Base-by-base conservation (phyloP, 495 filamentous ascomycete species). In the Sporormia fimetaria region DNA sequence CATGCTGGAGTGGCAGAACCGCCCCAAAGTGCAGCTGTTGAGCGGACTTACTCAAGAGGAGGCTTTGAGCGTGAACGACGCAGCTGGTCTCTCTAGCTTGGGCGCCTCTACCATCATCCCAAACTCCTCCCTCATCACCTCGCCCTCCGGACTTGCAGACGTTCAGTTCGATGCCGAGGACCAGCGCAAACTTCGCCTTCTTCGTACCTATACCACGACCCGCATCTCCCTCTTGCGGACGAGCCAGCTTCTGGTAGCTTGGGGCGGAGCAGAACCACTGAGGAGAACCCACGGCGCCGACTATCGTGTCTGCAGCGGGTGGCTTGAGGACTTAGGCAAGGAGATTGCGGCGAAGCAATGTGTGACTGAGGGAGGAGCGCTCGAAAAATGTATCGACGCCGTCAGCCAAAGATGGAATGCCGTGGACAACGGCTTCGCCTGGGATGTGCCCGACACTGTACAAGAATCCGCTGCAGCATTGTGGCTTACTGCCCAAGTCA, bases 1-100 rank as follows among this genome's bases (percentile, higher is more conserved):
- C 6, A 63, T 92, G 17, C 57, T 88, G 15, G 90, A 98, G 70
- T 85, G 80, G 73, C 87, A 94, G 57, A 70, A 67, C 23, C 71
- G 86, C 23, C 66, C 83, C 15, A 63, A 71, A 2, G 60, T 63
- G 32, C 76, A 83, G 42, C 71, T 93, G 15, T 66, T 75, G 22
- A 64, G 69, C 12, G 73, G 71, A 6, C 74, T 81, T 25, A 76
- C 78, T 0, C 74, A 74, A 25, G 78, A 83, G 40, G 81, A 85
- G 61, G 62, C 70, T 16, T 69, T 72, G 30, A 79, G 76, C 43
- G 54, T 85, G 25, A 74, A 78, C 49, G 75, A 74, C 37, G 80
- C 76, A 6, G 67, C 76, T 2, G 78, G 79, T 5, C 58, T 70
- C 14, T 66, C 70, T 32, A 75, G 71, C 29, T 60, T 74, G 24